Base-by-base conservation (phyloP, 257 asterid genomes). In the Vinca minor region DNA sequence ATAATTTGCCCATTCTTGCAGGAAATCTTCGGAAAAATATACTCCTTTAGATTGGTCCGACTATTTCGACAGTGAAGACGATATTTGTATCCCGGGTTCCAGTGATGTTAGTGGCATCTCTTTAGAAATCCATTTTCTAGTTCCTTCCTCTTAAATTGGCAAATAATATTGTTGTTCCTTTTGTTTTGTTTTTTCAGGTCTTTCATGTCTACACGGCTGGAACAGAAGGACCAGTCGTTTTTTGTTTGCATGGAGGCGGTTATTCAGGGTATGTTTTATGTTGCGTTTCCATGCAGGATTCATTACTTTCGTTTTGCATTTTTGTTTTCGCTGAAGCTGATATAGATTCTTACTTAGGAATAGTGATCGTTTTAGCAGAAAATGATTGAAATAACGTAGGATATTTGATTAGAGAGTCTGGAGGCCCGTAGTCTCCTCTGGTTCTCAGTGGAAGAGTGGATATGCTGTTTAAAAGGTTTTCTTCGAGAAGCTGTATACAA, bases 171-270 rank as follows among this genome's bases (percentile, higher is more conserved):
- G 71, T 28, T 56, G 13, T 28, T 47, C 44, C 63, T 66, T 67
- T 74, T 29, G 67, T 46, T 9, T 73, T n/a, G 66, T 58, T 62
- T 41, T 81, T 72, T 73, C 92, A 93, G 98, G 92, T 85, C 67
- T 89, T 89, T 76, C 97, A 83, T 74, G 71, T 87, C 54, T 93
- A 93, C 71, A 74, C 62, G 75, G 96, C 97, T 39, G 97, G 98
- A 71, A 77, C 75, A 57, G 86, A 83, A 70, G 98, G 98, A 46
- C 97, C 97, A 8, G 95, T 93, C 59, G 82, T 89, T 73, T 84
- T 93, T 58, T 93, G 95, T 66, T 86, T 93, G 64, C 98, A 93
- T 73, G 98, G 98, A 74, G 98, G 98, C 69, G 98, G 98, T 62
- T 93, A 93, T 81, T 72, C 96, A 26, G 98, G 98, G 98, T 93